Evolutionary conservation across 1,284 basidiomycete species (phyloP).

Genomic region (Chalciporus sp.): DNA sequence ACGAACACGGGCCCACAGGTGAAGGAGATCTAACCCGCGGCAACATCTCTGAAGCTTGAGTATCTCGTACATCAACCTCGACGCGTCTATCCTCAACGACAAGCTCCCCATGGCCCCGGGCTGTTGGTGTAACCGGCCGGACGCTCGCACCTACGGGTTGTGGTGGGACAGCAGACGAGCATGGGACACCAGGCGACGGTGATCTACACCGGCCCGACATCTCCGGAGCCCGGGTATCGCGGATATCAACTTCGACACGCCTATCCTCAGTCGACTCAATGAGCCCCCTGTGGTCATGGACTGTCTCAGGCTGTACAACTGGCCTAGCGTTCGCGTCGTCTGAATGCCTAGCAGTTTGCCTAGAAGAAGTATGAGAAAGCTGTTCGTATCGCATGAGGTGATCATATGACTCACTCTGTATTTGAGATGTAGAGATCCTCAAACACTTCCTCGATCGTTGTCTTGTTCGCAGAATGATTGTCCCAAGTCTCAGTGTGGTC

Average conservation of each 20-base stretch:
- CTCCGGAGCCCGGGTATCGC: no score
- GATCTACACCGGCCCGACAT: no score
- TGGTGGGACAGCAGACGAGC: no score
- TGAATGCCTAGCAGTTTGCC: background rate
- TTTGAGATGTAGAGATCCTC: background rate
- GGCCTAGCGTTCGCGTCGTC: background rate
- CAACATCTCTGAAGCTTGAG: background rate
- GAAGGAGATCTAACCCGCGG: background rate
- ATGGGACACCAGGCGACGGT: no score
- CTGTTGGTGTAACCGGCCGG: no score
- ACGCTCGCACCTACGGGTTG: no score
- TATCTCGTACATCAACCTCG: background rate
- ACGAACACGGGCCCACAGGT: background rate
- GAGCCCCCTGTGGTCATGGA: no score
- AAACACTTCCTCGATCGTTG: background rate
- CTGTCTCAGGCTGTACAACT: background rate
- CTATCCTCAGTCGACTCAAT: no score
- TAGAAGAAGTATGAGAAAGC: conserved; percentile 9
- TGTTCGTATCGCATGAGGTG: background rate
- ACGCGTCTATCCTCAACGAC: background rate
- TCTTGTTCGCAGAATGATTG: background rate
- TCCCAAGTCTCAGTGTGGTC: background rate
- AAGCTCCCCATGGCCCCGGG: background rate
- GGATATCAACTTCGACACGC: no score
- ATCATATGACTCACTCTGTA: conserved; percentile 11